Base-by-base conservation (phyloP, 2,329 filamentous ascomycete species). In the Cercospora sojina region DNA sequence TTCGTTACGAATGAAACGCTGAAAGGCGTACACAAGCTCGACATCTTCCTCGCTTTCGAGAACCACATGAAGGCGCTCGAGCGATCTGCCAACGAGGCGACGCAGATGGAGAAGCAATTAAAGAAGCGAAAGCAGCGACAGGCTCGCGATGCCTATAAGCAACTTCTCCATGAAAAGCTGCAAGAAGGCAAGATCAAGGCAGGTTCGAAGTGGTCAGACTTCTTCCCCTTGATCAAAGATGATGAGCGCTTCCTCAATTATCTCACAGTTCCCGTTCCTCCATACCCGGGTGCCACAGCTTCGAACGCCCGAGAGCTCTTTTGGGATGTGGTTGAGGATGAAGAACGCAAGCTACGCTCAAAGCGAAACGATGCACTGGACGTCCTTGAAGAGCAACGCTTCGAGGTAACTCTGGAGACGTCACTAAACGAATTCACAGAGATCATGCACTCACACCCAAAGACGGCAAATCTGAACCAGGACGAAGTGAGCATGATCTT, bases 261-360 rank as follows among this genome's bases (percentile, higher is more conserved):
- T 84, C 86, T 93, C 67, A 93, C 93, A 60, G 92, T 96, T 76
- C 80, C 86, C 65, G 60, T 56, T 10, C 60, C 47, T 3, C 60
- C 60, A 27, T 62, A 62, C 25, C 60, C 60, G n/a, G 60, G 60
- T 27, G 60, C 60, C 49, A 80, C 86, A 66, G 77, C 77, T 16
- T 76, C 73, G 64, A 74, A 71, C 4, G 92, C 95, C 13, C 85
- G 97, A 70, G 93, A 98, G 74, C 83, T 99, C 6, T 98, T 99
- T 82, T 97, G 94, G 92, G 95, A 99, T 77, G 83, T 93, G 57
- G 85, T 98, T 27, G 95, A 98, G 77, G 93, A 97, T 77, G 93
- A 98, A 78, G 94, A 99, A 76, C 88, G 91, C 43, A 74, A 74
- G 66, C 71, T 79, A 23, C 72, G 74, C 4, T 71, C 72, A 5